Evolutionary conservation across 495 filamentous ascomycete genomes (phyloP).

Genomic region (Podospora sp.): DNA sequence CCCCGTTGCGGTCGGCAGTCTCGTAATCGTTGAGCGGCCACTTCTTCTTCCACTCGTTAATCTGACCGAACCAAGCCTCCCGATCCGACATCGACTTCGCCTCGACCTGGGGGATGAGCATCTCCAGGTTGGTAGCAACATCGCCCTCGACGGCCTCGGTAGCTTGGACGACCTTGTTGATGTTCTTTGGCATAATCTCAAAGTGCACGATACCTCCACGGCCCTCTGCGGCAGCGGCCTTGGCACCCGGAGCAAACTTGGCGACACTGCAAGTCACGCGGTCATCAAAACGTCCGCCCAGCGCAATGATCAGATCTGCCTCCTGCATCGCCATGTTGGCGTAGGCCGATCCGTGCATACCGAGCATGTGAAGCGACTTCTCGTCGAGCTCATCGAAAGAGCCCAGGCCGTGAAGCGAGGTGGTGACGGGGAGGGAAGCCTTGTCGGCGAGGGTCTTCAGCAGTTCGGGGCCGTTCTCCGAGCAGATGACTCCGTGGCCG

Average conservation of each 20-base stretch:
- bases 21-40: conserved; percentile 79
- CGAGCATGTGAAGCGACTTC: conserved; percentile 79
- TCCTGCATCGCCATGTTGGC: conserved; percentile 81
- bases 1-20: conserved; percentile 63
- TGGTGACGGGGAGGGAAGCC: conserved; percentile 75
- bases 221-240: conserved; percentile 65
- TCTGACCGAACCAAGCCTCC: conserved; percentile 85
- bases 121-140: conserved; percentile 67
- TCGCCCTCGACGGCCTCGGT: conserved; percentile 81
- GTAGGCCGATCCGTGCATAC: conserved; percentile 80
- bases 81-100: conserved; percentile 58
- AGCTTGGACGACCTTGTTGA: conserved; percentile 84
- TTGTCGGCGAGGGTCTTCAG: conserved; percentile 72
- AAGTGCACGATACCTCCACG: conserved; percentile 81
- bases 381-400: conserved; percentile 77
- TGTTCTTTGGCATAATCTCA: conserved; percentile 83
- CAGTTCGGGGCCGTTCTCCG: conserved; percentile 65
- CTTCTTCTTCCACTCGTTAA: conserved; percentile 82
- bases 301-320: conserved; percentile 75
- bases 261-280: conserved; percentile 67
- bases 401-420: conserved; percentile 75
- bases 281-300: conserved; percentile 77
- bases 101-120: conserved; percentile 71
- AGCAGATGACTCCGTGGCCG: conserved; percentile 68
- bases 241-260: conserved; percentile 71